A percentile compares a stretch with the other conserved stretches of the same genome.
phyloP scores from a whole-genome alignment of 495 filamentous ascomycete genomes.

The Penicillium lividum region DNA sequence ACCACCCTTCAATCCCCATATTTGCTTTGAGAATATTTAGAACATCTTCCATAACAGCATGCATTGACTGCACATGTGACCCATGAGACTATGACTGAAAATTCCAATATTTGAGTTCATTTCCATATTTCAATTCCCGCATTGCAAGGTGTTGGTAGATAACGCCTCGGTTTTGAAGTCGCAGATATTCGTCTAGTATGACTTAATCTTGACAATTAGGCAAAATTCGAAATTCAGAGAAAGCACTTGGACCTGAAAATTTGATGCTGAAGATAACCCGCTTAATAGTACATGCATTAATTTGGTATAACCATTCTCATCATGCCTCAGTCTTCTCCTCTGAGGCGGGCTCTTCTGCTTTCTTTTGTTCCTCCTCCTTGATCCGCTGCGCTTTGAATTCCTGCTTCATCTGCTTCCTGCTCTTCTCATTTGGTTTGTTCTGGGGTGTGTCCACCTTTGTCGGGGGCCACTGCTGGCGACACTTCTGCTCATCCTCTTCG shows the following conservation, averaged over 20 bases:
- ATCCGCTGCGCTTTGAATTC: slow-evolving; percentile 27
- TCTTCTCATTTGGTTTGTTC: slow-evolving; percentile 36
- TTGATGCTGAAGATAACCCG: not conserved
- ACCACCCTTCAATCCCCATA: not conserved
- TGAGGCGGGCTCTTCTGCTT: slow-evolving; percentile 18
- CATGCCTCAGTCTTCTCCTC: slow-evolving; percentile 17
- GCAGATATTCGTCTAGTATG: not conserved
- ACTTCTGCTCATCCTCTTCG: slow-evolving; percentile 75
- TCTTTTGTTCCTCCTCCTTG: slow-evolving; percentile 47
- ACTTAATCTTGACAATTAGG: not conserved
- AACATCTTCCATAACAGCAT: slow-evolving; percentile 5
- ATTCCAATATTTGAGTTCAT: not conserved
- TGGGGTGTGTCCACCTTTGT: slow-evolving; percentile 22
- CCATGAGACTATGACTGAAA: slow-evolving; percentile 5
- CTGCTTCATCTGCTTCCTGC: slow-evolving; percentile 54
- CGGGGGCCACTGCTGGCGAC: slow-evolving; percentile 61
- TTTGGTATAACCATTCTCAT: slow-evolving; percentile 13
- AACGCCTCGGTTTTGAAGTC: not conserved
- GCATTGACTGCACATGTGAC: slow-evolving; percentile 3
- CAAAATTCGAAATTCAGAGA: not conserved
- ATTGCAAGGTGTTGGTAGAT: not conserved
- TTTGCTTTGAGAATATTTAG: not conserved
- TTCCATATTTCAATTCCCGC: not conserved
- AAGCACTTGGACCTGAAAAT: not conserved
- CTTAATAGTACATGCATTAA: slow-evolving; percentile 15